Conservation (phyloP, 2,329 filamentous ascomycete genomes). For the Dothideomycetidae sp. region DNA sequence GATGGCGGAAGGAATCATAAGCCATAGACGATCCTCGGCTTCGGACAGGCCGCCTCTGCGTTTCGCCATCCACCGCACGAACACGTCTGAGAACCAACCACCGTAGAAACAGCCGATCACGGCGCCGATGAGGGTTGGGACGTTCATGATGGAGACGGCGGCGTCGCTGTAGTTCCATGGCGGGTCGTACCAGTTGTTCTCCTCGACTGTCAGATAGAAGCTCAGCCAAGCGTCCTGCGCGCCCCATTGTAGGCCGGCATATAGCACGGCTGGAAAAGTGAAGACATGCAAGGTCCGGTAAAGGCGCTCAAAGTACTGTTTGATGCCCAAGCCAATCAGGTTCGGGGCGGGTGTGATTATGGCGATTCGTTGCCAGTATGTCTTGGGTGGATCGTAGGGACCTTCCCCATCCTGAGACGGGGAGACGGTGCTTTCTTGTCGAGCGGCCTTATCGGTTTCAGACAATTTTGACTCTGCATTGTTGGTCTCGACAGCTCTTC, state of each 20-base stretch:
- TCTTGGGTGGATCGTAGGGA: constrained; percentile 25
- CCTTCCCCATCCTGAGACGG: constrained; percentile 8
- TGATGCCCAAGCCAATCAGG: constrained; percentile 37
- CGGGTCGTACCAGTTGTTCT: constrained; percentile 39
- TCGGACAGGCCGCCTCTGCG: constrained; percentile 41
- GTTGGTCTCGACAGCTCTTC: neutral
- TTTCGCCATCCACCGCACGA: constrained; percentile 41
- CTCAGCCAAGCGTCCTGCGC: constrained; percentile 46
- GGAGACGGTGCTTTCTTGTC: neutral
- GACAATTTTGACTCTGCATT: neutral
- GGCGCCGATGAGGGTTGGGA: constrained; percentile 41
- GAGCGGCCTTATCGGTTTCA: neutral
- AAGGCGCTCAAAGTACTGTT: constrained; percentile 40
- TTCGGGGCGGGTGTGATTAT: constrained; percentile 43
- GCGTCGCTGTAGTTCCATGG: constrained; percentile 43
- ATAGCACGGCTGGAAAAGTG: constrained; percentile 43
- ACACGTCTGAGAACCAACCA: constrained; percentile 42
- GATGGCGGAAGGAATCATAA: constrained; percentile 36
- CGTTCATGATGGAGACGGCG: constrained; percentile 43
- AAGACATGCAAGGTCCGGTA: constrained; percentile 44
- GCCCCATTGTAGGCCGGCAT: constrained; percentile 45
- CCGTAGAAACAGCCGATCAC: constrained; percentile 43
- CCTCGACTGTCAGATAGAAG: constrained; percentile 44
- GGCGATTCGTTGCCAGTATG: constrained; percentile 42
- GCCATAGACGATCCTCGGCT: constrained; percentile 40